Evolutionary conservation across 805 yeast genomes (phyloP).

Genomic region (Metschnikowia lochheadii): DNA sequence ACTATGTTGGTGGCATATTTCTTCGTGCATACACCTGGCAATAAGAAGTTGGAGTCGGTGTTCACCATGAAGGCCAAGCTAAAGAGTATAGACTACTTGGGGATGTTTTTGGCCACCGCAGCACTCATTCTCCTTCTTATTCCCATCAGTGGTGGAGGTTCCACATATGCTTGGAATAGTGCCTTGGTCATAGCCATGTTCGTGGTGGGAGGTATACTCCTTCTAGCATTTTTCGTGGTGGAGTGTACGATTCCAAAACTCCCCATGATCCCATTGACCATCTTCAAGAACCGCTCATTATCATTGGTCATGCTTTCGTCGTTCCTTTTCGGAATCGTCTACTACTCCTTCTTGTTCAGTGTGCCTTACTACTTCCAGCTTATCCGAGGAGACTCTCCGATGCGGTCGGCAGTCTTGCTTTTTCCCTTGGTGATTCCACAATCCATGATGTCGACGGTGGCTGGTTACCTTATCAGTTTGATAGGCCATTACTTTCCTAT

Average conservation of each 20-base stretch:
- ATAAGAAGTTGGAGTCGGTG: constrained; percentile 24
- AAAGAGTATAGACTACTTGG: constrained; percentile 49
- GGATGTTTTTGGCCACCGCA: constrained; percentile 46
- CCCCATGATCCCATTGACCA: constrained; percentile 52
- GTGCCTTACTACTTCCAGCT: constrained; percentile 48
- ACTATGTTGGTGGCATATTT: constrained; percentile 29
- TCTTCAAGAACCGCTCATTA: constrained; percentile 36
- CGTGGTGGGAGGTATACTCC: constrained; percentile 30
- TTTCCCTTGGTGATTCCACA: constrained; percentile 40
- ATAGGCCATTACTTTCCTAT: constrained; percentile 42
- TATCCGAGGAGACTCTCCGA: constrained; percentile 37
- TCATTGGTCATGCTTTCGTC: constrained; percentile 30
- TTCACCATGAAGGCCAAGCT: constrained; percentile 33
- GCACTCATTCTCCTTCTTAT: constrained; percentile 48
- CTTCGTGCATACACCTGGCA: constrained; percentile 33
- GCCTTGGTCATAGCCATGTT: constrained; percentile 33
- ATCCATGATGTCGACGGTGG: constrained; percentile 37
- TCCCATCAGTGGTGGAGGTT: constrained; percentile 63
- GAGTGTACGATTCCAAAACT: constrained; percentile 48
- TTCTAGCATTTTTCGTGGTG: constrained; percentile 42
- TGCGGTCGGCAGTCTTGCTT: constrained; percentile 38
- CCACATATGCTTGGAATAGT: constrained; percentile 52
- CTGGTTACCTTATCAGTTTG: constrained; percentile 44
- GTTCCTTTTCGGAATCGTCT: constrained; percentile 47
- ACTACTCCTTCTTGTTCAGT: constrained; percentile 44